phyloP scores from a whole-genome alignment of 2,329 filamentous ascomycete genomes.

The Sclerotinia subarctica region DNA sequence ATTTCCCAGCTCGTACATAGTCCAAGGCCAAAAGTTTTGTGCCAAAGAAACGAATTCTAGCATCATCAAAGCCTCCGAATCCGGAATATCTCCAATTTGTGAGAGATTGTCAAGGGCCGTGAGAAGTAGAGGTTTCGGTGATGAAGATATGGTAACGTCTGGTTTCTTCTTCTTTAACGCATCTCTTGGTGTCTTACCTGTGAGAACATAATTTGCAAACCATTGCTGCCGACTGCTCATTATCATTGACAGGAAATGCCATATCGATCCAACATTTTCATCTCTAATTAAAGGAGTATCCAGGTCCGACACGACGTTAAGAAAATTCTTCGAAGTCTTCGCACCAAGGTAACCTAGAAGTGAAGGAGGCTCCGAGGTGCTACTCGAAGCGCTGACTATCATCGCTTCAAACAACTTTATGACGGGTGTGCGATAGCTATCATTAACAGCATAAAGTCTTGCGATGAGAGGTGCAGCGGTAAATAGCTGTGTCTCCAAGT shows the following conservation, averaged over 20 bases:
- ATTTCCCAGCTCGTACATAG: conserved; percentile 73
- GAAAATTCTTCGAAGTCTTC: conserved; percentile 77
- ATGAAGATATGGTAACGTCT: conserved; percentile 44
- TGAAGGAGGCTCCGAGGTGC: conserved; percentile 77
- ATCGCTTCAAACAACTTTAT: conserved; percentile 70
- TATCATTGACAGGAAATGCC: conserved; percentile 82
- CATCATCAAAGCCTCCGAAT: conserved; percentile 67
- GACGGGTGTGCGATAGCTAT: conserved; percentile 62
- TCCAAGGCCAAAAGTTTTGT: conserved; percentile 96
- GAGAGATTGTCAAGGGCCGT: conserved; percentile 70
- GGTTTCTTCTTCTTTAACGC: conserved; percentile 54
- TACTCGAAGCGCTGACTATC: conserved; percentile 65
- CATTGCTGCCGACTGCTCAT: conserved; percentile 90
- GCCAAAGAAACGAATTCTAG: conserved; percentile 84
- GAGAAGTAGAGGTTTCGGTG: conserved; percentile 63
- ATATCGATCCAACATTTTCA: conserved; percentile 65
- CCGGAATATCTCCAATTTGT: conserved; percentile 60
- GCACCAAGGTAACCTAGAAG: conserved; percentile 86
- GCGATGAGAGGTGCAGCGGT: conserved; percentile 74
- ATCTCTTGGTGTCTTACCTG: conserved; percentile 78
- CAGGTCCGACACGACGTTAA: conserved; percentile 72
- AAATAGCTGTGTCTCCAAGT: conserved; percentile 76
- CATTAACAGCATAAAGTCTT: conserved; percentile 68
- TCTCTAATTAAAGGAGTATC: conserved; percentile 70
- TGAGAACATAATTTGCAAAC: conserved; percentile 91